phyloP scores from a whole-genome alignment of 1,284 basidiomycete genomes.

The Ganoderma sinense region DNA sequence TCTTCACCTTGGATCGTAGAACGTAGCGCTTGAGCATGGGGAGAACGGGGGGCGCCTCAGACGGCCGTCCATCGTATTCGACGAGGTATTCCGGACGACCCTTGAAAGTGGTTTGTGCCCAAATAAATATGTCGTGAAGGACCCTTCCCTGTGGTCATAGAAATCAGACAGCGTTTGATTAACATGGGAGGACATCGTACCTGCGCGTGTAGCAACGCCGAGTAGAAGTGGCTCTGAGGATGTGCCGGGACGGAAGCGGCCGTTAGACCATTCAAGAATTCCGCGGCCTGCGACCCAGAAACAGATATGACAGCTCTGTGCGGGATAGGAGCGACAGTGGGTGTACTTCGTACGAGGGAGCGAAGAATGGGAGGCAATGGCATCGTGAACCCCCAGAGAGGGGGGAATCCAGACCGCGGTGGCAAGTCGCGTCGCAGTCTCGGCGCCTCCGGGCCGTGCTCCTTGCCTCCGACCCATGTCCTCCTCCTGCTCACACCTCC shows the following conservation, averaged over 20 bases:
- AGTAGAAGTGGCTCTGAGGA: slow-evolving; percentile 69
- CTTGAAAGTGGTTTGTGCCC: slow-evolving; percentile 60
- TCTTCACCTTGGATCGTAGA: slow-evolving; percentile 88
- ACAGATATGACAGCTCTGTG: slow-evolving; percentile 77
- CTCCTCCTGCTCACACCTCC: slow-evolving; percentile 78
- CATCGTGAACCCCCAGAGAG: slow-evolving; percentile 32
- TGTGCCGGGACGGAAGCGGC: slow-evolving; percentile 64
- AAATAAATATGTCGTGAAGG: slow-evolving; percentile 88
- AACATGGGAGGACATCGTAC: slow-evolving; percentile 46
- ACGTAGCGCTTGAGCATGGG: slow-evolving; percentile 85
- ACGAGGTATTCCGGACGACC: slow-evolving; percentile 69
- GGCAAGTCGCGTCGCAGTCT: slow-evolving; percentile 4
- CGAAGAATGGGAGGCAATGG: slow-evolving; percentile 48
- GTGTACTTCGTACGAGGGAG: slow-evolving; percentile 55
- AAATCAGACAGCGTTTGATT: slow-evolving; percentile 6
- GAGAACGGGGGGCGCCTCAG: slow-evolving; percentile 66
- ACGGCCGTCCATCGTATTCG: slow-evolving; percentile 73
- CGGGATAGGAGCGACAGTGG: slow-evolving; percentile 68
- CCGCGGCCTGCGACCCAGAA: slow-evolving; percentile 82
- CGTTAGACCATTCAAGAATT: slow-evolving; percentile 91
- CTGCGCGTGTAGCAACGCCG: slow-evolving; percentile 88
- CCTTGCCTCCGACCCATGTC: slow-evolving; percentile 58
- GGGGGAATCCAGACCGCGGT: slow-evolving; percentile 2
- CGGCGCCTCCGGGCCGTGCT: slow-evolving; percentile 25
- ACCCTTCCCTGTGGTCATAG: slow-evolving; percentile 77